Conservation (phyloP, 164 flowering plant species). For the Berberis thunbergii region DNA sequence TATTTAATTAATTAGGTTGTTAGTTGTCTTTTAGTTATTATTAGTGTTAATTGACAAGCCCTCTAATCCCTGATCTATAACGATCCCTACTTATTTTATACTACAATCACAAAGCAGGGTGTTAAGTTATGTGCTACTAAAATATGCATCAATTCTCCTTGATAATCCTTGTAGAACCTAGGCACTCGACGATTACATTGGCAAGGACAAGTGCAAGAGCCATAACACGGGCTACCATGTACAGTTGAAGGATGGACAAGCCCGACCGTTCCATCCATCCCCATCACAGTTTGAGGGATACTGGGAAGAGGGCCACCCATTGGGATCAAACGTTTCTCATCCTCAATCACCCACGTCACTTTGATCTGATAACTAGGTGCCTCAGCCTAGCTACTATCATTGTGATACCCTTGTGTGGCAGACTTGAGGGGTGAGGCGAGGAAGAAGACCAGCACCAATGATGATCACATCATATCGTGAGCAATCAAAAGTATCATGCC, state of each 20-base stretch:
- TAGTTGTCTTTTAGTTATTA: no score
- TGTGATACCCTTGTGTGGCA: constrained; percentile 40
- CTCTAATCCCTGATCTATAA: no score
- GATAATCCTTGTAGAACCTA: constrained; percentile 71
- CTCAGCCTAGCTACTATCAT: constrained; percentile 79
- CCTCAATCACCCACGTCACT: constrained; percentile 56
- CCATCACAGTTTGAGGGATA: constrained; percentile 56
- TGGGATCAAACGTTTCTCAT: constrained; percentile 74
- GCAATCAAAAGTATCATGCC: constrained; percentile 23
- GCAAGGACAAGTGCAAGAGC: constrained; percentile 41
- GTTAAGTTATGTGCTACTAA: no score
- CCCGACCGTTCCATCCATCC: constrained; percentile 58
- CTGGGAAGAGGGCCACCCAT: constrained; percentile 82
- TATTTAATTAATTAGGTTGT: no score
- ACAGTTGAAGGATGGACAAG: constrained; percentile 71
- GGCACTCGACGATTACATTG: constrained; percentile 45
- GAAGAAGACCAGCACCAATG: constrained; percentile 67
- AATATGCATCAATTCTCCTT: constrained; percentile 29
- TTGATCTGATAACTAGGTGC: constrained; percentile 46
- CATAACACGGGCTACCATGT: constrained; percentile 51
- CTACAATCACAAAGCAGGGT: no score
- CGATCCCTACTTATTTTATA: no score
- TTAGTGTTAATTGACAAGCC: no score
- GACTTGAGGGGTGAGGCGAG: constrained; percentile 52
- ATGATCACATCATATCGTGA: constrained; percentile 45